Percentiles rank a stretch among this genome's conserved stretches.
phyloP scores from a whole-genome alignment of 176 grass and related monocot genomes.

The Rhynchospora breviuscula region DNA sequence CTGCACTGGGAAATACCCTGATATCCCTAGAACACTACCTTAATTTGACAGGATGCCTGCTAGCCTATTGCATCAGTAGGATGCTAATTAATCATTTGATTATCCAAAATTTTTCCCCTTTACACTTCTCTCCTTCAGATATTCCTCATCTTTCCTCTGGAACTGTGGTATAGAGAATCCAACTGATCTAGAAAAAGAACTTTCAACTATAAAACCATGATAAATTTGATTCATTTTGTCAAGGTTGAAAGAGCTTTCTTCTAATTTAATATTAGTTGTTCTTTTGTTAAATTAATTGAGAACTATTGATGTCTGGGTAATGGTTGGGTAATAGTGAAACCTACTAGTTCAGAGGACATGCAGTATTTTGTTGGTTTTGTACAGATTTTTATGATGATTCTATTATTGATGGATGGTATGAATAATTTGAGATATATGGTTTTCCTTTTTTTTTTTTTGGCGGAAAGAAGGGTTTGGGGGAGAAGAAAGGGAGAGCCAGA shows the following conservation, averaged over 20 bases:
- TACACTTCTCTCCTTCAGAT: not conserved
- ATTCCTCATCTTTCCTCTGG: not conserved
- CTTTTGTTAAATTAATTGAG: not conserved
- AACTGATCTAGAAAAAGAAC: not conserved
- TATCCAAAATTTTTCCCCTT: not conserved
- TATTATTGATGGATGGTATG: not conserved
- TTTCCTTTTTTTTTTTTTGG: not conserved
- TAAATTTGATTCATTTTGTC: not conserved
- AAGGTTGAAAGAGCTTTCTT: not conserved
- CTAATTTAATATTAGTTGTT: not conserved
- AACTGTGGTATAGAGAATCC: not conserved
- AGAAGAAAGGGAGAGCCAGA: not conserved
- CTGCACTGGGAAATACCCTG: not conserved
- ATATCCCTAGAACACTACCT: not conserved
- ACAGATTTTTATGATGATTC: not conserved
- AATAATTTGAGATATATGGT: not conserved
- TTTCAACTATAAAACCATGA: not conserved
- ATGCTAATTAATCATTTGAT: not conserved
- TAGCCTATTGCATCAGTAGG: not conserved
- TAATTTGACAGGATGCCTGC: not conserved
- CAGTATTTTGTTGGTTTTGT: not conserved
- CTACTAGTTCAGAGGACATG: not conserved
- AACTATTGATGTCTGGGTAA: not conserved
- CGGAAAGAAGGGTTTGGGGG: not conserved
- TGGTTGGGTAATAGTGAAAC: not conserved